Base-by-base conservation (phyloP, 371 early-diverging fungal genomes). In the Haplosporangium sp. region DNA sequence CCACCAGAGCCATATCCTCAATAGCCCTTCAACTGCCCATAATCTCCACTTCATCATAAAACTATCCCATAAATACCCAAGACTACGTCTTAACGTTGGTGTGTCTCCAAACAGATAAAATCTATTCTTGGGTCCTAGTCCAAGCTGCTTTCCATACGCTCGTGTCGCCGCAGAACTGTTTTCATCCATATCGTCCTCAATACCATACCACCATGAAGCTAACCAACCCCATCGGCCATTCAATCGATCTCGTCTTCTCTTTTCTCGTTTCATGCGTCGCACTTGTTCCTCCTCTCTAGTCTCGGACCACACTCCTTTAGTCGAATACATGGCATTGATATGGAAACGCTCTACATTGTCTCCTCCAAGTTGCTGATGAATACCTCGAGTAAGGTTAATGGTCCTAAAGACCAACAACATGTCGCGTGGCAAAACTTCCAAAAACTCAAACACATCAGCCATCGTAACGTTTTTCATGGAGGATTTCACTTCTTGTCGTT, bases 321-420 rank as follows among this genome's bases (percentile, higher is more conserved):
- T 84, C 15, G 85, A 71, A 70, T 71, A 85, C 35, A 71, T 50
- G 3, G 85, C 85, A 50, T 85, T 83, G 69, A 84, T 72, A 20
- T 76, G 83, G 63, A 85, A 85, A 7, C 79, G 67, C 56, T 85
- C 85, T 13, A 76, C 84, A 37, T 84, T 83, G 34, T 71, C 73
- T 8, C 85, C 86, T 1, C 86, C 86, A 3, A 86, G 52, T 50
- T 84, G 79, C n/a, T 83, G 72, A 60, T 86, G 86, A 15, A 86
- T 83, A 13, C 82, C 83, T 0, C 83, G 83, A 1, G 85, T 83
- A 52, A 86, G 55, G 50, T 86, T 83, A 35, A 83, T 83, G 34
- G 84, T 83, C 19, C 86, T 79, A 67, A 85, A 84, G 20, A 86
- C 73, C 55, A 86, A 52, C 40, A 86, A 69, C 84, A 86, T 84